Evolutionary conservation across 345 rosid species (phyloP).

Genomic region (Zanthoxylum bungeanum): DNA sequence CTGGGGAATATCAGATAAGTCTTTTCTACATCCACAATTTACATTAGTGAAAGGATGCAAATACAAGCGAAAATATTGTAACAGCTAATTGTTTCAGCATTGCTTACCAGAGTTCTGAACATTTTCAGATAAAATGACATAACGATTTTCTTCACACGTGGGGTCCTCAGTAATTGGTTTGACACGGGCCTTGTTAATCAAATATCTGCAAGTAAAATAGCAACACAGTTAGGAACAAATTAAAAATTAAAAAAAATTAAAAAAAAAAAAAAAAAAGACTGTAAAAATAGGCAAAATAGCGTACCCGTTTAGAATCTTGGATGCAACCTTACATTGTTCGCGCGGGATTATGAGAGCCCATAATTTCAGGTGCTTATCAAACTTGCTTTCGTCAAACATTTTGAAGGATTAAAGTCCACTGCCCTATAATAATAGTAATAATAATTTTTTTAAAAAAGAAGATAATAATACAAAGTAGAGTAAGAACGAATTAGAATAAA

Average conservation of each 20-base stretch:
- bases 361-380: conserved; percentile 60
- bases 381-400: conserved; percentile 75
- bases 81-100: neutral
- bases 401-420: neutral
- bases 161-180: conserved; percentile 86
- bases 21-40: conserved; percentile 42
- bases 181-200: conserved; percentile 75
- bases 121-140: conserved; percentile 65
- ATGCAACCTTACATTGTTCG: conserved; percentile 60
- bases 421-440: neutral
- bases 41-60: conserved; percentile 5
- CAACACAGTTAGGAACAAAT: neutral
- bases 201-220: conserved; percentile 43
- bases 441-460: neutral
- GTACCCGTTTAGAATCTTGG: conserved; percentile 74
- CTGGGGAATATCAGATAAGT: conserved; percentile 65
- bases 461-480: neutral
- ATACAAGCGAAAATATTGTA: neutral
- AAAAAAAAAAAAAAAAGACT: no score
- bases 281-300: neutral
- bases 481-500: neutral
- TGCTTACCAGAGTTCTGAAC: conserved; percentile 56
- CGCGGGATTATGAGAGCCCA: conserved; percentile 90
- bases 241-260: no score
- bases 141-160: conserved; percentile 55